Conservation (phyloP, 2,329 filamentous ascomycete species). For the Pseudohalonectria lignicola region DNA sequence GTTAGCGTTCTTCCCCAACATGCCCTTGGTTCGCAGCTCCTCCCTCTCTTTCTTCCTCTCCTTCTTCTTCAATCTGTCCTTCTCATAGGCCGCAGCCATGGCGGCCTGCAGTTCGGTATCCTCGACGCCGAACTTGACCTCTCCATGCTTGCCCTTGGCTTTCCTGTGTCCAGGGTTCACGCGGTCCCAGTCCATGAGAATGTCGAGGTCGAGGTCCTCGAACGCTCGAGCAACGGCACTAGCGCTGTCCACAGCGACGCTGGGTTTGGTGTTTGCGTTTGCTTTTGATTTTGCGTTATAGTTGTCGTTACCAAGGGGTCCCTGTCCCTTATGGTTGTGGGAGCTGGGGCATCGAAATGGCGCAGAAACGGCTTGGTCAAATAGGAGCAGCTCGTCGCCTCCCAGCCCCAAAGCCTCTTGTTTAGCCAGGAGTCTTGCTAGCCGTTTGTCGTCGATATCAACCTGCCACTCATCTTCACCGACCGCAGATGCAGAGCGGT, state of each 20-base stretch:
- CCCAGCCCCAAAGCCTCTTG: slow-evolving; percentile 53
- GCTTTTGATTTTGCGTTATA: too few species aligned
- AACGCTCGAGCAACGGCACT: slow-evolving; percentile 34
- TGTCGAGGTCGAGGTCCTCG: slow-evolving; percentile 72
- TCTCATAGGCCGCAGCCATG: slow-evolving; percentile 50
- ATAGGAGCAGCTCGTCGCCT: slow-evolving; percentile 45
- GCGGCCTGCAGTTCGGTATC: slow-evolving; percentile 57
- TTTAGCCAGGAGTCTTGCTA: slow-evolving; percentile 50
- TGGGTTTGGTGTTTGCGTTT: too few species aligned
- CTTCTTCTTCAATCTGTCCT: slow-evolving; percentile 61
- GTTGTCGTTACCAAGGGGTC: too few species aligned
- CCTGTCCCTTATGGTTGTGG: too few species aligned
- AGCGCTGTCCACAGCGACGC: slow-evolving; percentile 21
- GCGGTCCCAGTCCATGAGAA: slow-evolving; percentile 73
- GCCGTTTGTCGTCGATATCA: slow-evolving; percentile 45
- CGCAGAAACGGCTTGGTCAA: slow-evolving; percentile 24
- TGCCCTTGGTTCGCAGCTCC: slow-evolving; percentile 51
- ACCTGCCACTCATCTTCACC: slow-evolving; percentile 37
- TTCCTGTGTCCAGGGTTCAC: slow-evolving; percentile 53
- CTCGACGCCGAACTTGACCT: slow-evolving; percentile 41
- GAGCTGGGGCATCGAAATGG: neutral
- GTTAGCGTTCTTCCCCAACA: slow-evolving; percentile 49
- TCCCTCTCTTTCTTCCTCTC: slow-evolving; percentile 60
- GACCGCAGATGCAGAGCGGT: slow-evolving; percentile 20
- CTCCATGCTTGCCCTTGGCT: slow-evolving; percentile 46